A percentile compares a stretch with the other conserved stretches of the same genome.
phyloP scores from a whole-genome alignment of 2,329 filamentous ascomycete species.

The Botrytis cinerea region DNA sequence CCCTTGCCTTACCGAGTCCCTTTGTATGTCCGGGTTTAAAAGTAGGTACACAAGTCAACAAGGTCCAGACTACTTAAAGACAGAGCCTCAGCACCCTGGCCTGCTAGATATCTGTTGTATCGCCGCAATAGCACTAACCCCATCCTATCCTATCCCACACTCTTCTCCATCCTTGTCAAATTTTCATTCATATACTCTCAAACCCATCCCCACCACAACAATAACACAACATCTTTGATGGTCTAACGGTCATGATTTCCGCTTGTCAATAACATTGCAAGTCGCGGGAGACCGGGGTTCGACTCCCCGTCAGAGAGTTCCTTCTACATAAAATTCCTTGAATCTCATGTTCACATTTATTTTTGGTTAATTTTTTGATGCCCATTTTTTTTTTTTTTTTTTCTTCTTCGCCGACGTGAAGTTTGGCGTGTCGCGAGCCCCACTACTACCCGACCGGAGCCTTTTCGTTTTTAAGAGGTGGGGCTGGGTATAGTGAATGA shows the following conservation, averaged over 20 bases:
- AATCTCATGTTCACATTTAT: neutral
- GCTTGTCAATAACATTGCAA: constrained; percentile 37
- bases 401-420: neutral
- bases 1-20: too few species aligned
- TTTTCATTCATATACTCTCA: neutral
- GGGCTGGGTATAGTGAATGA: neutral
- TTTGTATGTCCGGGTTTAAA: too few species aligned
- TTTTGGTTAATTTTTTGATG: neutral
- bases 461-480: neutral
- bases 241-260: constrained; percentile 44
- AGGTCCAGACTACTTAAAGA: too few species aligned
- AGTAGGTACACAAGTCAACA: too few species aligned
- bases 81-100: too few species aligned
- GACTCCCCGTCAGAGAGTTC: constrained; percentile 33
- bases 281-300: constrained; percentile 37
- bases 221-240: constrained; percentile 35
- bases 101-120: too few species aligned
- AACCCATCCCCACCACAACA: accelerated
- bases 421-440: neutral
- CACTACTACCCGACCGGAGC: neutral
- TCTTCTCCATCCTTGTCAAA: too few species aligned
- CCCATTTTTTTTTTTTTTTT: too few species aligned
- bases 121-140: too few species aligned
- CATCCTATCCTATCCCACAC: too few species aligned
- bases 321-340: neutral